These are phyloP conservation scores for Psilocybe cubensis DNA, from an alignment of 768 basidiomycete species.

Conservation along the genomic window DNA sequence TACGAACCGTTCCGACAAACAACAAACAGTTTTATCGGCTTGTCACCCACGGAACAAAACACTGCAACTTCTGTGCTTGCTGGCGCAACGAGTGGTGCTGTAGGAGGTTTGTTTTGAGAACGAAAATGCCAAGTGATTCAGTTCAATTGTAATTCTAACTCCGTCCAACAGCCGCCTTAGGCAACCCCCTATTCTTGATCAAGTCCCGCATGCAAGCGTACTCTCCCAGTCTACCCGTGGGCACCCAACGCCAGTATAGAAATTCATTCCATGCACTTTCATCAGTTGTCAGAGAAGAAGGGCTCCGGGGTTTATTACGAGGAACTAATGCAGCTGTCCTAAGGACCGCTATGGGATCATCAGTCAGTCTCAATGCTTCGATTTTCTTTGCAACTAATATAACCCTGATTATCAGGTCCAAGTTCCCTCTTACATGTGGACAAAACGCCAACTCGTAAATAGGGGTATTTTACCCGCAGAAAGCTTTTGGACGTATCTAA, in stretches of 20 bases:
- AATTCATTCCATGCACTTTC: neutral
- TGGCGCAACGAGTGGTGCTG: neutral
- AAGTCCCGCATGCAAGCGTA: neutral
- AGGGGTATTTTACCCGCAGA: neutral
- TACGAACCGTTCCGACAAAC: neutral
- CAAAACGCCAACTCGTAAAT: neutral
- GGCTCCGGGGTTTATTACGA: neutral
- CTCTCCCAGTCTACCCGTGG: neutral
- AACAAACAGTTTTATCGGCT: neutral
- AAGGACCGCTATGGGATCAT: neutral
- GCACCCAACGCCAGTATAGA: neutral
- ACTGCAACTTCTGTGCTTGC: neutral
- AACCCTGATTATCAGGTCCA: neutral
- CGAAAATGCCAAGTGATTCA: neutral
- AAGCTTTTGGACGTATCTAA: neutral
- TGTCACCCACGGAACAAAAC: neutral
- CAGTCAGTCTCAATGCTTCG: neutral
- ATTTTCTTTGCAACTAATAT: neutral
- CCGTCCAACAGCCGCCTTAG: neutral
- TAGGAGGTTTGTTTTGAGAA: neutral
- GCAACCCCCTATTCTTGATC: neutral
- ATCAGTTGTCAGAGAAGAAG: neutral
- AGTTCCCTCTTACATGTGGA: neutral
- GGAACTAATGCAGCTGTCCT: neutral
- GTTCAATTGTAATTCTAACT: neutral